Base-by-base conservation (phyloP, 306 rosid species). In the Biancaea sappan region DNA sequence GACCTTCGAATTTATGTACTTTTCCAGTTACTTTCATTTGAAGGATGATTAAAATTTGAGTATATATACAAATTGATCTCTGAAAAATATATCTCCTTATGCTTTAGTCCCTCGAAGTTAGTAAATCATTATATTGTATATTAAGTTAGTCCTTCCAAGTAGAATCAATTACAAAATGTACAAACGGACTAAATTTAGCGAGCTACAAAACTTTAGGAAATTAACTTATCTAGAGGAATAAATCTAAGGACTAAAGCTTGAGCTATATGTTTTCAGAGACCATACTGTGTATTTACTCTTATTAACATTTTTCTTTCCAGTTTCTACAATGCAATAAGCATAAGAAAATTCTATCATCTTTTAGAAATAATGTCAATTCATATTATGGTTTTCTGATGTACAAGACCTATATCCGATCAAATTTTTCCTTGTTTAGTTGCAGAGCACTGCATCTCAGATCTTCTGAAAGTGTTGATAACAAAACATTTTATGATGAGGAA, bases 1-100 rank as follows among this genome's bases (percentile, higher is more conserved):
- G 43, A 79, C 73, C 94, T 92, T 58, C 40, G 69, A 21, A 43
- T 43, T 43, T 43, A 13, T 43, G 50, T 43, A 13, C 50, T 15
- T 6, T 38, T 38, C 3, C 50, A 43, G 9, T 43, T 43, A 46
- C 65, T 50, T 22, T 73, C 48, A 24, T 50, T 74, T 51, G 24
- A 53, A 66, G 14, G 53, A 40, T 37, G 72, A 51, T 26, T 1
- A 1, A 57, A 57, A 22, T 57, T 43, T 43, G n/a, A n/a, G n/a
- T n/a, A n/a, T n/a, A n/a, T n/a, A n/a, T n/a, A n/a, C n/a, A n/a
- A n/a, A n/a, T n/a, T n/a, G n/a, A n/a, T n/a, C n/a, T n/a, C n/a
- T n/a, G n/a, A n/a, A n/a, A n/a, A n/a, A n/a, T n/a, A n/a, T n/a
- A n/a, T n/a, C n/a, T n/a, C n/a, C n/a, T n/a, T n/a, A n/a, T n/a